Conservation (phyloP, 2,329 filamentous ascomycete genomes). For the Celoporthe dispersa region DNA sequence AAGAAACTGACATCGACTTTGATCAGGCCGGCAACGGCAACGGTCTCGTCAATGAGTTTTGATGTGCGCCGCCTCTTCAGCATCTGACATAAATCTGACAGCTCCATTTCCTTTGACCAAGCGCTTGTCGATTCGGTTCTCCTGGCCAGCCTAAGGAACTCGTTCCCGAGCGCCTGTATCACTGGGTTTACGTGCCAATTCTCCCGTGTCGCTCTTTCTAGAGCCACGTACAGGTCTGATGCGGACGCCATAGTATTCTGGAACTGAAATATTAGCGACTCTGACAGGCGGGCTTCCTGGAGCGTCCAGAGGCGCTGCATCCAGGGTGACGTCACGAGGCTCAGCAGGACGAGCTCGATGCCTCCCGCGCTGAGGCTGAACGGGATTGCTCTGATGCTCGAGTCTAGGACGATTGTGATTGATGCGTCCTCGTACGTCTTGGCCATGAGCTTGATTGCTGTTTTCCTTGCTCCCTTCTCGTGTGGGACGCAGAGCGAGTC, state of each 20-base stretch:
- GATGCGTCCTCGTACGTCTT: slow-evolving; percentile 3
- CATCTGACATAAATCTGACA: background rate
- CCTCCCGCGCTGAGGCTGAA: background rate
- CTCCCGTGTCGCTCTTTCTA: background rate
- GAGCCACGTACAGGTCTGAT: background rate
- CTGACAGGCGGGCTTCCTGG: background rate
- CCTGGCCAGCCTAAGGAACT: background rate
- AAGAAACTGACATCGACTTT: background rate
- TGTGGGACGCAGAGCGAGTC: background rate
- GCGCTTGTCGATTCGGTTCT: background rate
- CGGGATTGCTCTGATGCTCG: background rate
- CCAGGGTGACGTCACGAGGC: background rate
- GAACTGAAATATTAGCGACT: background rate
- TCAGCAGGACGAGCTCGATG: background rate
- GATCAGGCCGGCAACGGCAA: background rate
- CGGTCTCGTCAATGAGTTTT: background rate
- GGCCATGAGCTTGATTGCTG: background rate
- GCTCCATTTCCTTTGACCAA: background rate
- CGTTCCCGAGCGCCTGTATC: background rate
- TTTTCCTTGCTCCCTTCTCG: background rate
- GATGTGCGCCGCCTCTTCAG: slow-evolving; percentile 1
- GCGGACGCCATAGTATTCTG: background rate
- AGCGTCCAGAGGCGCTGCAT: background rate
- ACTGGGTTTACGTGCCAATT: background rate
- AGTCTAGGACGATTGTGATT: background rate